phyloP scores from a whole-genome alignment of 1,284 basidiomycete species.

The Gymnopus androsaceus region DNA sequence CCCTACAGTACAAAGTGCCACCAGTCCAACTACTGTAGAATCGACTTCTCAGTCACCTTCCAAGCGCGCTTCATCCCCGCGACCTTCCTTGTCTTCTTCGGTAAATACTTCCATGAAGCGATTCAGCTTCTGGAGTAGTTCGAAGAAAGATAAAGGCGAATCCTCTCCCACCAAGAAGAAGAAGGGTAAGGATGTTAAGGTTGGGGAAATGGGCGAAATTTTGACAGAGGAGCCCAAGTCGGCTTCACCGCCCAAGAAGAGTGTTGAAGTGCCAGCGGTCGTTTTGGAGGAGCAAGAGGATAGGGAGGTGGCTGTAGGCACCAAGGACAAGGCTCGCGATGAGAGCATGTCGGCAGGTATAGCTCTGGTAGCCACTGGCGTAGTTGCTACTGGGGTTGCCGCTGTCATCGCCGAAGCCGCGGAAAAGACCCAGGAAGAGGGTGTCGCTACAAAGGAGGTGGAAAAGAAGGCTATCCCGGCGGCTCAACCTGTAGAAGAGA shows the following conservation, averaged over 20 bases:
- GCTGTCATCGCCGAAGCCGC: conserved; percentile 20
- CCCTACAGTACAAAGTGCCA: not conserved
- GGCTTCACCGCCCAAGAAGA: conserved; percentile 15
- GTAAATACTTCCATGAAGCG: conserved; percentile 53
- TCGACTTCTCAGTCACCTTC: conserved; percentile 16
- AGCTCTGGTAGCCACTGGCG: conserved; percentile 19
- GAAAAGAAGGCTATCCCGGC: not conserved
- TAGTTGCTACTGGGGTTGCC: conserved; percentile 17
- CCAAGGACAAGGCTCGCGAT: conserved; percentile 12
- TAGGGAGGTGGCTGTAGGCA: conserved; percentile 14
- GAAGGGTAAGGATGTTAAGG: conserved; percentile 31
- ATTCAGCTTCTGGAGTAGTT: conserved; percentile 55
- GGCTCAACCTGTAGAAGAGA: no score
- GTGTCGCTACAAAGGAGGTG: not conserved
- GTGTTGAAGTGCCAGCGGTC: conserved; percentile 15
- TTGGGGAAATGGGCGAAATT: conserved; percentile 70
- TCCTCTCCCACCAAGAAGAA: conserved; percentile 30
- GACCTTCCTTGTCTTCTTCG: conserved; percentile 49
- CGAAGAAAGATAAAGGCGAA: conserved; percentile 21
- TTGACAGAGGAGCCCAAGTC: conserved; percentile 46
- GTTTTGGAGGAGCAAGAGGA: conserved; percentile 24
- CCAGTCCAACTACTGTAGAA: conserved; percentile 26
- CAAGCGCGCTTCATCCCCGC: conserved; percentile 45
- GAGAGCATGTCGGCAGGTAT: conserved; percentile 12
- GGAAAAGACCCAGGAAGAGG: conserved; percentile 18